These are phyloP conservation scores for Aurifilum marmelostoma DNA, from an alignment of 2,329 filamentous ascomycete species.

Conservation along the genomic window DNA sequence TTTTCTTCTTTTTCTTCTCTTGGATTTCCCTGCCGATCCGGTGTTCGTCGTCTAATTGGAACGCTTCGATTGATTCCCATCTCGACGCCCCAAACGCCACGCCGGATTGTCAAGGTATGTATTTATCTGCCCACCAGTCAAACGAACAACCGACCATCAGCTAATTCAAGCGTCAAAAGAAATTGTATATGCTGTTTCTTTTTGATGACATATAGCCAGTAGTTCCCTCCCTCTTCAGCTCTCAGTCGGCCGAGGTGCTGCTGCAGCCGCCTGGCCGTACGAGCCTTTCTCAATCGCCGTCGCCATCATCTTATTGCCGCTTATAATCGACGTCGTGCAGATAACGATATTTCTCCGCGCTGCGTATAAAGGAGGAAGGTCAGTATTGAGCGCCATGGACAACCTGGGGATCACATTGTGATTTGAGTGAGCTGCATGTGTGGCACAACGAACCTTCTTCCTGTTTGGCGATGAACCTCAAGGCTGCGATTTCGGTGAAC, in stretches of 20 bases:
- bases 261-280: constrained; percentile 52
- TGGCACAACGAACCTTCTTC: constrained; percentile 63
- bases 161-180: constrained; percentile 2
- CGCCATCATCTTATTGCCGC: constrained; percentile 86
- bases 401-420: background rate
- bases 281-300: constrained; percentile 75
- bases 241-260: constrained; percentile 25
- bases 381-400: constrained; percentile 8
- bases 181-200: background rate
- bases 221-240: background rate
- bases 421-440: background rate
- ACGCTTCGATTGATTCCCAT: constrained; percentile 2
- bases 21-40: background rate
- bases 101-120: constrained; percentile 11
- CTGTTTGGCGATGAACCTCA: constrained; percentile 86
- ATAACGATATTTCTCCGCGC: constrained; percentile 83
- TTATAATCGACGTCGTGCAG: constrained; percentile 89
- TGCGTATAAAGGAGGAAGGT: constrained; percentile 37
- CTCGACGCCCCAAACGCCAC: constrained; percentile 9
- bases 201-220: background rate
- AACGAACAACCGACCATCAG: constrained; percentile 3
- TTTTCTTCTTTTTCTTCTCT: background rate
- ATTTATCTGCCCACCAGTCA: constrained; percentile 12
- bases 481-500: constrained; percentile 91
- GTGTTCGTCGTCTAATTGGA: background rate